Evolutionary conservation across 805 yeast genomes (phyloP), one percentile per base, ranked within the genome.

Genomic region (Nakazawaea ernobii): DNA sequence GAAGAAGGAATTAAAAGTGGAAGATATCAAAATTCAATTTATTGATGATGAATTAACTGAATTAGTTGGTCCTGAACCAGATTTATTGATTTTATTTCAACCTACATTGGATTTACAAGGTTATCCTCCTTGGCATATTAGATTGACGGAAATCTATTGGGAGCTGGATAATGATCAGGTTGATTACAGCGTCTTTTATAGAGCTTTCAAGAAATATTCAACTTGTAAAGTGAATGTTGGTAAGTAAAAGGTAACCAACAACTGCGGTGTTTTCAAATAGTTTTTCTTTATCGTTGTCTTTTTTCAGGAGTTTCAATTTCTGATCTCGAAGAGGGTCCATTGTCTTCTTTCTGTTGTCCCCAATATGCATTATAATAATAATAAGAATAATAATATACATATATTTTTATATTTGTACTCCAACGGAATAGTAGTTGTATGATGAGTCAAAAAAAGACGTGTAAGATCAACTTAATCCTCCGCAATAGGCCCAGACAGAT

Each of bases 51-150:
- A 86, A 59, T 70, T 85, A 52, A 71, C 71, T 35, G 87, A 81
- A 55, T 70, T 89, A 45, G 94, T 90, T 13, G 94, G 96, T 1
- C 74, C 73, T n/a, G 99, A 94, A 62, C 98, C 99, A 0, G 99
- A 94, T 61, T 73, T 94, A 53, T 70, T 94, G 42, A 71, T 94
- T 29, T 68, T 86, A 45, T 94, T 92, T 62, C 89, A 89, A 17
- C 96, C 97, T n/a, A 72, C 74, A 10, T 71, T 94, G 53, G 95
- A 90, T 61, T 74, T 94, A 43, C 95, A 90, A 65, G 97, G 96
- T 14, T 94, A 83, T 63, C 98, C 98, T 17, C 99, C 99, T 28
- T 94, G 99, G 99, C 98, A 92, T 60, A 79, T 89, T 32, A 77
- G 99, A 52, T 75, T 95, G 45, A 79, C 90, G 6, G 99, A 94